Percentiles rank a stretch among this genome's conserved stretches.
Conservation (phyloP, 2,329 filamentous ascomycete genomes). For the Venturia carpophila region DNA sequence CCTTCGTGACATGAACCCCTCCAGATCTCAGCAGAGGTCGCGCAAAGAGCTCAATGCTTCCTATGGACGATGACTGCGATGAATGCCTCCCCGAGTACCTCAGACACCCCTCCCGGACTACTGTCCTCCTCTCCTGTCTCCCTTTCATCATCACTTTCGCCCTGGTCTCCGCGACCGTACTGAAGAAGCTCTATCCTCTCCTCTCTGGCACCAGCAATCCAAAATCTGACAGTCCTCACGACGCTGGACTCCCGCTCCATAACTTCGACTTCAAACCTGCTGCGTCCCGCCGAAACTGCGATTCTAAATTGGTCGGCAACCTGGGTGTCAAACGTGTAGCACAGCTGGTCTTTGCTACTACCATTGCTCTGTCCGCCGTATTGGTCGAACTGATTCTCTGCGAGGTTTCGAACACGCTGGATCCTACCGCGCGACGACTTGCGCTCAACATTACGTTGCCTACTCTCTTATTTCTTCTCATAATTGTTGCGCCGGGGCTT, state of each 20-base stretch:
- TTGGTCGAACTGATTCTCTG: constrained; percentile 74
- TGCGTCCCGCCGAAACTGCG: constrained; percentile 18
- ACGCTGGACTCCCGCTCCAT: constrained; percentile 20
- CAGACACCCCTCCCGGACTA: constrained; percentile 33
- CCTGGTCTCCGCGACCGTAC: constrained; percentile 53
- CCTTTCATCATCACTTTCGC: constrained; percentile 67
- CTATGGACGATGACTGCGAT: constrained; percentile 43
- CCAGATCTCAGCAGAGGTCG: neutral
- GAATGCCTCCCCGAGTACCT: constrained; percentile 50
- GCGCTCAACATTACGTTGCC: constrained; percentile 64
- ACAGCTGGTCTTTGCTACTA: constrained; percentile 56
- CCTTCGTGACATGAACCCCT: neutral
- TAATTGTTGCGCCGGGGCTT: constrained; percentile 69
- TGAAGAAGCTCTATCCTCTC: constrained; percentile 63
- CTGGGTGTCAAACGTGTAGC: constrained; percentile 30
- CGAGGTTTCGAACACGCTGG: constrained; percentile 71
- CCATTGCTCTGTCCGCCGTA: constrained; percentile 67
- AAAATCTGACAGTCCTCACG: constrained; percentile 23
- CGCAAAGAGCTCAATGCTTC: constrained; percentile 4
- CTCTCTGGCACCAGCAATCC: constrained; percentile 51
- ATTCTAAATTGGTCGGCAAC: constrained; percentile 17
- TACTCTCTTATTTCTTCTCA: constrained; percentile 61
- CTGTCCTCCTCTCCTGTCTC: constrained; percentile 52
- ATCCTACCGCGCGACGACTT: constrained; percentile 56
- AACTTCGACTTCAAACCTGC: constrained; percentile 21